Conservation (phyloP, 306 rosid species). For the Vigna reflexopilosa region DNA sequence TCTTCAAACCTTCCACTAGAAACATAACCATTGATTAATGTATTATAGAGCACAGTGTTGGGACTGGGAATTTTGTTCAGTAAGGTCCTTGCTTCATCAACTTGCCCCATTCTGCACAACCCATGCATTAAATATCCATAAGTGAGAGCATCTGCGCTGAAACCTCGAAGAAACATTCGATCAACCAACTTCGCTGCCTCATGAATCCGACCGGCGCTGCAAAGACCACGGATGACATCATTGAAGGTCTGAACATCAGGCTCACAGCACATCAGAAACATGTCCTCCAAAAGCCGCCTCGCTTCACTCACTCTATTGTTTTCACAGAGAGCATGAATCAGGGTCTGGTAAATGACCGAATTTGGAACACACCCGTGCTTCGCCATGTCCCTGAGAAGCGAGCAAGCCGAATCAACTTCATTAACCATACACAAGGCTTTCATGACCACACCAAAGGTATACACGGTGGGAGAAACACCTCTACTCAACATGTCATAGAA, state of each 20-base stretch:
- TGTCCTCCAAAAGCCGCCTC: conserved; percentile 75
- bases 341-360: conserved; percentile 89
- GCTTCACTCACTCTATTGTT: conserved; percentile 74
- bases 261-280: conserved; percentile 91
- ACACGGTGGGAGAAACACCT: no score
- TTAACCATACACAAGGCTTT: no score
- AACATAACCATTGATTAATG: conserved; percentile 83
- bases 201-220: conserved; percentile 62
- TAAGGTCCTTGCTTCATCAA: no score
- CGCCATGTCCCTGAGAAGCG: conserved; percentile 84
- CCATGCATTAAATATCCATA: conserved; percentile 84
- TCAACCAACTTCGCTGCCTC: conserved; percentile 87
- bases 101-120: conserved; percentile 67
- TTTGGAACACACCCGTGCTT: conserved; percentile 91
- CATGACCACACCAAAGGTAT: no score
- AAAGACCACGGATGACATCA: conserved; percentile 81
- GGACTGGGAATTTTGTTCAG: no score
- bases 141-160: no score
- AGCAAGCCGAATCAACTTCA: conserved; percentile 88
- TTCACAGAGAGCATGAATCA: no score
- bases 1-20: no score
- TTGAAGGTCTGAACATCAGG: conserved; percentile 93
- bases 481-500: no score
- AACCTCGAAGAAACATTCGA: conserved; percentile 79
- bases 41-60: no score